Base-by-base conservation (phyloP, 2,329 filamentous ascomycete species). In the Chaetomium globosum region DNA sequence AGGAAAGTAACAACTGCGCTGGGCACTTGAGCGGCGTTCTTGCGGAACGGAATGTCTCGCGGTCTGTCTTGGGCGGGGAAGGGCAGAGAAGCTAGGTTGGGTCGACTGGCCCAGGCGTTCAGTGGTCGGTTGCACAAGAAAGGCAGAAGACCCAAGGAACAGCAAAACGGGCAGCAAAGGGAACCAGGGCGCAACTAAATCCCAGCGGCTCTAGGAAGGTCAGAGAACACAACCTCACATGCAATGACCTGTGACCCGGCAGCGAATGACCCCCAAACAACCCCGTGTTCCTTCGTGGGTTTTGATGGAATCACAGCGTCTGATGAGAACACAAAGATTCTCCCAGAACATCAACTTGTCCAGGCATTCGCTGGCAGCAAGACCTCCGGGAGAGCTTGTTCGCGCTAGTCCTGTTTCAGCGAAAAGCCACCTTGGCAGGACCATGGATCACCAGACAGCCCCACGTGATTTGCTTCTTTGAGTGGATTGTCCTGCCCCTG, bases 381-480 rank as follows among this genome's bases (percentile, higher is more conserved):
- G 54, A 33, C 48, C 23, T 30, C 5, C 51, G 23, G 55, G 33
- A 53, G 53, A 67, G 48, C 36, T 59, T 43, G 26, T 23, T n/a
- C 51, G 8, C 60, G 52, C 67, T 69, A 69, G 58, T 33, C 39
- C 58, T 10, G 23, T 61, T 69, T 59, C 19, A 60, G 63, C 56
- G 30, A 61, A 62, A 62, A 36, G 26, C 19, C n/a, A n/a, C n/a
- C 65, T 69, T 67, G 67, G 67, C 65, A 46, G 26, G 31, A 54
- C 55, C 46, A 33, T 21, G 55, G 65, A 60, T 66, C 28, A 30
- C 31, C 62, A 53, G 52, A 46, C 26, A 3, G 31, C 6, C n/a
- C 57, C 64, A 68, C 66, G 64, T 68, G 66, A 66, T 61, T 54
- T 54, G 33, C 33, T 64, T 33, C 43, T 55, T 61, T 59, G 48